These are phyloP conservation scores for Bryum argenteum DNA, from an alignment of 225 moss, liverwort and hornwort genomes.

Conservation along the genomic window DNA sequence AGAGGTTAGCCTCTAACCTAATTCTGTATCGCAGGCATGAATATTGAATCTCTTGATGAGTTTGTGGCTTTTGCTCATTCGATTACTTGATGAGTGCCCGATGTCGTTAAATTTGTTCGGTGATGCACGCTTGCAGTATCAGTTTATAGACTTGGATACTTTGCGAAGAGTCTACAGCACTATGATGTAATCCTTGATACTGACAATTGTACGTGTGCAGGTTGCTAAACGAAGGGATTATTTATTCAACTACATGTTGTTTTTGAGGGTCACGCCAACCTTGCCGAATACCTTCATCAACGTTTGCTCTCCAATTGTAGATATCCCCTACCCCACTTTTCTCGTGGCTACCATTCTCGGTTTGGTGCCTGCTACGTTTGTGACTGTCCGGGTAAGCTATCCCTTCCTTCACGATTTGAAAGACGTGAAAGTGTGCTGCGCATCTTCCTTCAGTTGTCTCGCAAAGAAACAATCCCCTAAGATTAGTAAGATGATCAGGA, in stretches of 20 bases:
- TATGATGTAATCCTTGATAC: neutral
- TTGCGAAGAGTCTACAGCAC: neutral
- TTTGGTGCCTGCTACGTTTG: conserved; percentile 81
- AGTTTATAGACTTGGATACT: too few relatives aligned
- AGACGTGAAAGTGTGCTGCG: conserved; percentile 10
- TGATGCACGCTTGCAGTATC: conserved; percentile 13
- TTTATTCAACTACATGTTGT: conserved; percentile 90
- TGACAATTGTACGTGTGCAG: conserved; percentile 48
- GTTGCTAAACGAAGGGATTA: conserved; percentile 73
- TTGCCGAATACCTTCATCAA: conserved; percentile 98
- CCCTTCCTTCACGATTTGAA: conserved; percentile 11
- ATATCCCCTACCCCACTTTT: conserved; percentile 76
- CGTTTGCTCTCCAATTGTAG: conserved; percentile 91
- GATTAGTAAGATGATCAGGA: neutral
- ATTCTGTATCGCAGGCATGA: neutral
- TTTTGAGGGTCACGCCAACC: conserved; percentile 89
- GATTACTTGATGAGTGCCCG: conserved; percentile 11
- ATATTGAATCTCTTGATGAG: neutral
- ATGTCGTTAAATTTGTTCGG: conserved; percentile 1
- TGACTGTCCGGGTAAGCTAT: conserved; percentile 80
- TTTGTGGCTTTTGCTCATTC: neutral
- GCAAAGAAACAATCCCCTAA: neutral
- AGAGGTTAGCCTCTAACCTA: conserved; percentile 53
- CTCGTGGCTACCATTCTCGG: conserved; percentile 78
- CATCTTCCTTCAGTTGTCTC: conserved; percentile 13